Base-by-base conservation (phyloP, 768 basidiomycete genomes). In the Boletus subcaerulescens region DNA sequence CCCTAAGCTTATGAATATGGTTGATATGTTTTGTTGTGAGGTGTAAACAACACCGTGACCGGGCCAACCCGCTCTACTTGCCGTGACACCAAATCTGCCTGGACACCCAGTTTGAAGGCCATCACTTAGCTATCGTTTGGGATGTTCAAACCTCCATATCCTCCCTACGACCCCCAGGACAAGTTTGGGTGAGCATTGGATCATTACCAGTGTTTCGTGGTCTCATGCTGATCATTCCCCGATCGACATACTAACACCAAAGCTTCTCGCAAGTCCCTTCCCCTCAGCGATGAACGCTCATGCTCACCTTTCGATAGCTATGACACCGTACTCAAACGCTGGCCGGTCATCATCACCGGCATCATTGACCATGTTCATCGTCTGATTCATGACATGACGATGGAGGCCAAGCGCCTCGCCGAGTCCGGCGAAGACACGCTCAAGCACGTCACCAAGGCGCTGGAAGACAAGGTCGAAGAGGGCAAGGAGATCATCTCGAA, bases 341-440 rank as follows among this genome's bases (percentile, higher is more conserved):
- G 92, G 86, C 89, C 89, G 5, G 78, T 89, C 45, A 96, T 98
- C 63, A 79, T 95, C 51, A 92, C 93, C 2, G 77, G 72, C 17
- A 76, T 93, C 44, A 86, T 96, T 58, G 89, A 93, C 69, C 81
- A 84, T 42, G 67, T 98, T 41, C 81, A 89, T 61, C 80, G 82
- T 41, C 67, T 80, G 53, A 87, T 87, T 56, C 89, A 93, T 65
- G 74, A 78, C 15, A 69, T 89, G 32, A 77, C 82, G 9, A 58
- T 81, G 48, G 70, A 73, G 44, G 60, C 72, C n/a, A 66, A 71
- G 46, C 38, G 65, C 17, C 58, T 64, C 56, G 11, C 11, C 6
- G 45, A 52, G 36, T 54, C 50, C 5, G 55, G 52, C 13, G 54
- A 40, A 17, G 57, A 52, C 26, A 12, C 36, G 17, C 46, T 45